These are phyloP conservation scores for Lachancea quebecensis DNA, from an alignment of 805 yeast genomes.

Conservation along the genomic window DNA sequence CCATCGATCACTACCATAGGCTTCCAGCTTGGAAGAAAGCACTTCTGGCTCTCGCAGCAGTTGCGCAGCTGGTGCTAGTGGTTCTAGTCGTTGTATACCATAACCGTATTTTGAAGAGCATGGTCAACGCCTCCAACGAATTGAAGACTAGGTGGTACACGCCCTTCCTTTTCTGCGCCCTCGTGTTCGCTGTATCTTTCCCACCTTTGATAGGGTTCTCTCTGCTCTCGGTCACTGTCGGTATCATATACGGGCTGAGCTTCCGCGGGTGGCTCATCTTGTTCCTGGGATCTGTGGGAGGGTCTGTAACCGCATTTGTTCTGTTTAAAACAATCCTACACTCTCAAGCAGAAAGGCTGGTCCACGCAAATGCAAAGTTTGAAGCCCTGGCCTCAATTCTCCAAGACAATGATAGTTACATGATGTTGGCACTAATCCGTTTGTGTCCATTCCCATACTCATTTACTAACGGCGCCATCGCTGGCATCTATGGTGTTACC, in stretches of 20 bases:
- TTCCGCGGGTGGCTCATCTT: constrained; percentile 70
- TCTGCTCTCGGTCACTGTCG: constrained; percentile 56
- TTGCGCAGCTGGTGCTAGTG: constrained; percentile 13
- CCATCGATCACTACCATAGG: constrained; percentile 12
- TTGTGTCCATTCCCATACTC: constrained; percentile 93
- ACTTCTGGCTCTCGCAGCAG: constrained; percentile 11
- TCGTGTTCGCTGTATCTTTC: constrained; percentile 66
- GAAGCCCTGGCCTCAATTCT: constrained; percentile 69
- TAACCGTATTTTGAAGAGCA: constrained; percentile 22
- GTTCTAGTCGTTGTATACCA: constrained; percentile 23
- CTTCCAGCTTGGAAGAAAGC: constrained; percentile 23
- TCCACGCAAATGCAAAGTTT: constrained; percentile 56
- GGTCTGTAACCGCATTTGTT: constrained; percentile 70
- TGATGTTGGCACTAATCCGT: constrained; percentile 64
- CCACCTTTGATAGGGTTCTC: constrained; percentile 90
- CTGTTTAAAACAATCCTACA: constrained; percentile 54
- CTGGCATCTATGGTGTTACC: constrained; percentile 74
- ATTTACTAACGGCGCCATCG: constrained; percentile 84
- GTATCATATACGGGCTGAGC: constrained; percentile 77
- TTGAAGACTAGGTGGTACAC: constrained; percentile 39
- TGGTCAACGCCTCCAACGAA: constrained; percentile 40
- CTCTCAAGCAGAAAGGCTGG: constrained; percentile 51
- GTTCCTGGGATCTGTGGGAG: constrained; percentile 59
- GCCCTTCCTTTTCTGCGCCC: constrained; percentile 39
- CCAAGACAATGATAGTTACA: constrained; percentile 60